phyloP scores from a whole-genome alignment of 306 rosid genomes.

The Quercus agrifolia region DNA sequence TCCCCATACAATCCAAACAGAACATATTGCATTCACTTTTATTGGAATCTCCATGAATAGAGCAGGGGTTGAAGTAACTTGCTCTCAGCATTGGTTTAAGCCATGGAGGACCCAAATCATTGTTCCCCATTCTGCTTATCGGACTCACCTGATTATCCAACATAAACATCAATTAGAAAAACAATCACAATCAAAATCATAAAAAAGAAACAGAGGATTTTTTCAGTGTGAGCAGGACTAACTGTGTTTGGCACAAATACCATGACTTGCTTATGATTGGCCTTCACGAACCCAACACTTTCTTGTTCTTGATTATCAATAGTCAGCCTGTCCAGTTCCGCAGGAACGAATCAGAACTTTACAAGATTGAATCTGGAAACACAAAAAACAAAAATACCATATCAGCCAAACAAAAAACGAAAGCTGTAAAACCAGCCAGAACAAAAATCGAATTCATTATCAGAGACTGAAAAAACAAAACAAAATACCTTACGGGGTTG shows the following conservation, averaged over 20 bases:
- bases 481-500: not conserved
- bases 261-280: slow-evolving; percentile 1
- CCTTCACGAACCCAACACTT: not conserved
- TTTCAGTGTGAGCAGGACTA: not conserved
- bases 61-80: slow-evolving; percentile 30
- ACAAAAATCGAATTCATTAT: not conserved
- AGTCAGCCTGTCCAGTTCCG: not conserved
- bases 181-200: not conserved
- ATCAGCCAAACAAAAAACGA: not conserved
- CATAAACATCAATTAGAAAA: not conserved
- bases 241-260: not conserved
- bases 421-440: not conserved
- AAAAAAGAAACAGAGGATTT: not conserved
- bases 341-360: not conserved
- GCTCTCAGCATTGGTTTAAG: slow-evolving; percentile 36
- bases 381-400: not conserved
- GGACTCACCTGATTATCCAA: slow-evolving; percentile 34
- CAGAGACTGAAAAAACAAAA: not conserved
- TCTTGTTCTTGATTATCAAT: not conserved
- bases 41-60: slow-evolving; percentile 29
- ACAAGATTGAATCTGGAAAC: not conserved
- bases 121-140: slow-evolving; percentile 12
- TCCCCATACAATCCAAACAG: slow-evolving; percentile 43
- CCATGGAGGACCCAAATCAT: slow-evolving; percentile 33
- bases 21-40: slow-evolving; percentile 50